phyloP scores from a whole-genome alignment of 805 yeast species.

The Blastobotrys chiropterorum region DNA sequence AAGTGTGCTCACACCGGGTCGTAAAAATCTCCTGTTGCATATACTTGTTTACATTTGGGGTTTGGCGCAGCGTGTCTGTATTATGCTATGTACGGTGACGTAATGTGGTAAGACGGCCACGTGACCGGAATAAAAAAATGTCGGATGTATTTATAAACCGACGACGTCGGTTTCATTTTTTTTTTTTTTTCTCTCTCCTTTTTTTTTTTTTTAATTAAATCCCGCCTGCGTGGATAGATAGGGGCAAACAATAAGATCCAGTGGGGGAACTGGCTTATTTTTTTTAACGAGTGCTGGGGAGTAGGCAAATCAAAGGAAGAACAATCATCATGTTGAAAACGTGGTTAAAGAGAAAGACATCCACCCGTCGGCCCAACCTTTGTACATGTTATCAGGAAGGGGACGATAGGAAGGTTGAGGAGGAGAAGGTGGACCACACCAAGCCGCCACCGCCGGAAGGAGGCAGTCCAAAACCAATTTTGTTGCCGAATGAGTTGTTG shows the following conservation, averaged over 20 bases:
- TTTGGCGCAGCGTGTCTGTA: not conserved
- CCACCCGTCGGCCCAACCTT: not conserved
- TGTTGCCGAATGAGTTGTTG: constrained; percentile 27
- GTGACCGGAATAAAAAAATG: not conserved
- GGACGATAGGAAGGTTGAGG: not conserved
- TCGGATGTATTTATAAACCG: not conserved
- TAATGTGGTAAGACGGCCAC: not conserved
- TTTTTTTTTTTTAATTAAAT: no score
- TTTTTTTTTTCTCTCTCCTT: not conserved
- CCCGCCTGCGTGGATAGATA: not conserved
- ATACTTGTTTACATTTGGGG: not conserved
- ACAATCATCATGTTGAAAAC: not conserved
- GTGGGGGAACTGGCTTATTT: not conserved
- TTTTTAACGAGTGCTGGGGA: not conserved
- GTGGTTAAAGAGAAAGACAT: not conserved
- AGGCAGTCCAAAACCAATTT: constrained; percentile 22
- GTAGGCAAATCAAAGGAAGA: not conserved
- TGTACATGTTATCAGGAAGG: not conserved
- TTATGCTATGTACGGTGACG: not conserved
- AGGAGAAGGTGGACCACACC: not conserved
- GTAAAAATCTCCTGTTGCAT: no score
- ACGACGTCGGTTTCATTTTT: not conserved
- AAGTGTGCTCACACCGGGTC: no score
- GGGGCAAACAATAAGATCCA: not conserved
- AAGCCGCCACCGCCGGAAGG: constrained; percentile 23